phyloP scores from a whole-genome alignment of 768 basidiomycete species.

The Lentinula sp. region DNA sequence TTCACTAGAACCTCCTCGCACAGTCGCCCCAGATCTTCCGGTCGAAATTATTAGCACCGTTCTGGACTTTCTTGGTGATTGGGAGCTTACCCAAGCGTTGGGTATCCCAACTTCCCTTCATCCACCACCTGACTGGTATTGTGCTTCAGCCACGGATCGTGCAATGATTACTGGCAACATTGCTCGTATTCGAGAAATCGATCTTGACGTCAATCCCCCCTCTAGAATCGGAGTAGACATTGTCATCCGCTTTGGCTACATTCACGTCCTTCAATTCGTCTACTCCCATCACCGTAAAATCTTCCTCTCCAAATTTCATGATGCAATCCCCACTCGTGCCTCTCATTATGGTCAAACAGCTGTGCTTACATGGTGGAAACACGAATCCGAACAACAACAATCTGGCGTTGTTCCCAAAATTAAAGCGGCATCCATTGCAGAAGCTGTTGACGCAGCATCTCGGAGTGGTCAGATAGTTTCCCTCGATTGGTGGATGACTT shows the following conservation, averaged over 20 bases:
- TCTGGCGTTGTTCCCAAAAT: conserved; percentile 56
- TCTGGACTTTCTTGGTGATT: conserved; percentile 73
- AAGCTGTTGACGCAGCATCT: conserved; percentile 77
- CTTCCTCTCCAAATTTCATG: conserved; percentile 60
- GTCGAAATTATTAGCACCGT: conserved; percentile 74
- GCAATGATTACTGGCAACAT: conserved; percentile 66
- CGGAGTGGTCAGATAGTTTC: conserved; percentile 68
- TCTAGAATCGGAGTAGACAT: conserved; percentile 64
- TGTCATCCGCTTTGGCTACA: conserved; percentile 69
- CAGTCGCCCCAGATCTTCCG: conserved; percentile 56
- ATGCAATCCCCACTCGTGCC: conserved; percentile 73
- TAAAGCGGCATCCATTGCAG: conserved; percentile 46
- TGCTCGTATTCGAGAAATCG: conserved; percentile 52
- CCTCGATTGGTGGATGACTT: conserved; percentile 77
- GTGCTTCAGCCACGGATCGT: conserved; percentile 62
- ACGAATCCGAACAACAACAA: conserved; percentile 47
- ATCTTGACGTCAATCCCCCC: conserved; percentile 51
- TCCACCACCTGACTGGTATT: conserved; percentile 64
- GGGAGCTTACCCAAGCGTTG: conserved; percentile 78
- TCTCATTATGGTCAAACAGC: conserved; percentile 66
- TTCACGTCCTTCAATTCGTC: conserved; percentile 70
- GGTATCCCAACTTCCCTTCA: conserved; percentile 65
- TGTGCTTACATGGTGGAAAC: conserved; percentile 82
- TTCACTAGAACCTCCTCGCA: conserved; percentile 23
- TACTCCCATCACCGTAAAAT: conserved; percentile 57